Percentiles rank a stretch among this genome's conserved stretches.
Conservation (phyloP, 169 alveolate species). For the Plasmodium vivax region DNA sequence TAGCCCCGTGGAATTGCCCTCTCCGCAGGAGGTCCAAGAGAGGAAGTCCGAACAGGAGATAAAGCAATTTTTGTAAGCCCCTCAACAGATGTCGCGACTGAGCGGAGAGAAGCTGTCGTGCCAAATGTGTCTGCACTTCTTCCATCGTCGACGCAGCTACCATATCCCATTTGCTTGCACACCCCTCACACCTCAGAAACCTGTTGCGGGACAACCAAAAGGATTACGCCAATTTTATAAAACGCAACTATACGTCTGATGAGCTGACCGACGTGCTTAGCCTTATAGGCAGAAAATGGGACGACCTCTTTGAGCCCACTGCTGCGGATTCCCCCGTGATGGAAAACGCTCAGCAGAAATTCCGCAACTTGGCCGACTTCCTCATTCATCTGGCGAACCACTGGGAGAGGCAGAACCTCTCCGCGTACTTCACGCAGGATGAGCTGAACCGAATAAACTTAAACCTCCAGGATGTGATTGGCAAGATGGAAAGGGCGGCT, state of each 20-base stretch:
- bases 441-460: constrained; percentile 14
- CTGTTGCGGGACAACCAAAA: background rate
- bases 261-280: constrained; percentile 17
- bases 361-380: constrained; percentile 2
- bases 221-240: constrained; percentile 23
- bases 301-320: background rate
- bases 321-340: background rate
- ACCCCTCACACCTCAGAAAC: constrained; percentile 3
- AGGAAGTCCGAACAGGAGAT: background rate
- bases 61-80: constrained; percentile 8
- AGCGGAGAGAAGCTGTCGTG: background rate
- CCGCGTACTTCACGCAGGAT: constrained; percentile 26
- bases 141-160: background rate
- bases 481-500: background rate
- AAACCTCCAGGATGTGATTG: background rate
- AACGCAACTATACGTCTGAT: constrained; percentile 29
- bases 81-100: background rate
- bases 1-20: background rate
- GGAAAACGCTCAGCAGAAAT: background rate
- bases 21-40: background rate
- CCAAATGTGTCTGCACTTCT: background rate
- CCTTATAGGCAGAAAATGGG: constrained; percentile 30
- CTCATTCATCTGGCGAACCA: constrained; percentile 15
- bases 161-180: background rate
- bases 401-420: constrained; percentile 17